A percentile compares a stretch with the other conserved stretches of the same genome.
These are phyloP conservation scores for Alternaria sp. DNA, from an alignment of 2,329 filamentous ascomycete genomes.

Conservation along the genomic window DNA sequence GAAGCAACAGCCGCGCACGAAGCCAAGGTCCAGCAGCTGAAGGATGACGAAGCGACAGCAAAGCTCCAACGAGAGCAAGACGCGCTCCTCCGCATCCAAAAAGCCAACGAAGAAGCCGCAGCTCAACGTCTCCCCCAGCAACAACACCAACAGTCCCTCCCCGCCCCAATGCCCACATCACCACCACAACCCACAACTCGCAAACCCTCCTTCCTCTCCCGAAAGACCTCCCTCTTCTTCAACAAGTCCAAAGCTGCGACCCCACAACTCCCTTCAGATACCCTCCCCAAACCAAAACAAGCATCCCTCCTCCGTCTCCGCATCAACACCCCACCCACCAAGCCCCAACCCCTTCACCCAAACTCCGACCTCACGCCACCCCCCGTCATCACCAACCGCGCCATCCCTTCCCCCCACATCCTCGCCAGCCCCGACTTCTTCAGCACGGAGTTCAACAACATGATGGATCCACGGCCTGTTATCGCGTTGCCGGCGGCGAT, in stretches of 20 bases:
- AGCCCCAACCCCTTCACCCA: not conserved
- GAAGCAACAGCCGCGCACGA: constrained; percentile 12
- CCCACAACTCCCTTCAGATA: not conserved
- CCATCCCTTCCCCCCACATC: not conserved
- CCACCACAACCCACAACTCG: not conserved
- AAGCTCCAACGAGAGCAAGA: constrained; percentile 1
- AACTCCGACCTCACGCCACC: not conserved
- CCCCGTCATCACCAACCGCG: not conserved
- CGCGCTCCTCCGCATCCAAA: not conserved
- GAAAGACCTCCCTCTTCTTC: constrained; percentile 16
- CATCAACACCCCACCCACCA: constrained; percentile 13
- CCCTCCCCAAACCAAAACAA: constrained; percentile 17
- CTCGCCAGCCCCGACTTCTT: constrained; percentile 9
- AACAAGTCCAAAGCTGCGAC: constrained; percentile 3
- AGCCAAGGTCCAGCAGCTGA: constrained; percentile 10
- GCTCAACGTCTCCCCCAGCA: not conserved
- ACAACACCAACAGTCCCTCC: not conserved
- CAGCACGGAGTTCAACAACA: not conserved
- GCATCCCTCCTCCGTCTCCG: constrained; percentile 20
- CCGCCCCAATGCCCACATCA: not conserved
- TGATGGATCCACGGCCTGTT: not conserved
- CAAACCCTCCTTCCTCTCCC: constrained; percentile 10
- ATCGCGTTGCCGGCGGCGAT: not conserved
- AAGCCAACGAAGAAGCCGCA: not conserved
- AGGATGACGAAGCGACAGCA: constrained; percentile 12